Conservation (phyloP, 1,284 basidiomycete species). For the Mycocalia duriaeana region DNA sequence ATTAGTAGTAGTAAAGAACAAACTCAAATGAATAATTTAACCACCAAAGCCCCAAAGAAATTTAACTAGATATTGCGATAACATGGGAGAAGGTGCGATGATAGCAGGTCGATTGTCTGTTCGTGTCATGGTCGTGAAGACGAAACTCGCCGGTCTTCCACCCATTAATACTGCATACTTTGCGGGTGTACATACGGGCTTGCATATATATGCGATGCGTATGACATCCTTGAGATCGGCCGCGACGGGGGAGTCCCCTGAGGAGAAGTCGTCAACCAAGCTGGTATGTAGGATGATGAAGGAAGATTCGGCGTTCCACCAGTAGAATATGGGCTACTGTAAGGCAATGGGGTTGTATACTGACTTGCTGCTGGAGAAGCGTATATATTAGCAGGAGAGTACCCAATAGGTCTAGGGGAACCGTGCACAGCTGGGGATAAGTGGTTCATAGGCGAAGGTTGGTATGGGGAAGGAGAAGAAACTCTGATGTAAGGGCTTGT, state of each 20-base stretch:
- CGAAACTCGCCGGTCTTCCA: too few relatives aligned
- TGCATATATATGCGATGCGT: constrained; percentile 2
- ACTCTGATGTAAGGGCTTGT: constrained; percentile 18
- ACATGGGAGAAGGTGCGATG: too few relatives aligned
- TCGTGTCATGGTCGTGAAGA: too few relatives aligned
- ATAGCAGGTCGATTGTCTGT: too few relatives aligned
- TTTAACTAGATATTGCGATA: too few relatives aligned
- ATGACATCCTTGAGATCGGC: constrained; percentile 1
- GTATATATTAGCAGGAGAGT: neutral
- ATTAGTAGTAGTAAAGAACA: too few relatives aligned
- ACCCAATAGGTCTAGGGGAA: constrained; percentile 4
- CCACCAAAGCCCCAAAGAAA: too few relatives aligned
- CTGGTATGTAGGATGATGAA: constrained; percentile 20
- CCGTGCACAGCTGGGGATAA: constrained; percentile 12
- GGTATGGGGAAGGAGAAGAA: too few relatives aligned
- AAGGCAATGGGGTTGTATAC: constrained; percentile 1
- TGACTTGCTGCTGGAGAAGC: neutral
- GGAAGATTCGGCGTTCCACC: constrained; percentile 17
- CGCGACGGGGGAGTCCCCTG: constrained; percentile 3
- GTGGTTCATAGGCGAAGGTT: too few relatives aligned
- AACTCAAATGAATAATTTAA: too few relatives aligned
- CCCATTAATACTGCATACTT: neutral
- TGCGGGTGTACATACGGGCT: constrained; percentile 2
- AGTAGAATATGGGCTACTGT: constrained; percentile 6
- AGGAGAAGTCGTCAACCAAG: constrained; percentile 12